phyloP scores from a whole-genome alignment of 148 eudicot species.

The Rhododendron ovatum region DNA sequence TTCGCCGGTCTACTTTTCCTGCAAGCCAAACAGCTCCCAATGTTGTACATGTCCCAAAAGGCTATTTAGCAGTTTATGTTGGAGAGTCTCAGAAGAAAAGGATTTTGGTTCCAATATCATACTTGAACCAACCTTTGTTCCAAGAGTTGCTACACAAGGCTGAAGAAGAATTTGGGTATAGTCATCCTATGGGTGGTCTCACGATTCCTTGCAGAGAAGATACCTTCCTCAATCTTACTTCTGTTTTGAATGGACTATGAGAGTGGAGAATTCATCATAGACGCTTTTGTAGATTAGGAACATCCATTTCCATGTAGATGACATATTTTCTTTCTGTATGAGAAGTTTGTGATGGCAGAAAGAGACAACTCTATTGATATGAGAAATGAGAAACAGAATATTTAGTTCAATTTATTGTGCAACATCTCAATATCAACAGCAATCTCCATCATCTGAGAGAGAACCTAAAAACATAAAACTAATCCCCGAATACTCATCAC shows the following conservation, averaged over 20 bases:
- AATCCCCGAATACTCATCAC: background rate
- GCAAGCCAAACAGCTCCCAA: conserved; percentile 1
- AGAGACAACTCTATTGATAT: background rate
- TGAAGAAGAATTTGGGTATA: conserved; percentile 47
- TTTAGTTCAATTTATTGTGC: background rate
- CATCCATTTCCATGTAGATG: background rate
- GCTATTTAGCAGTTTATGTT: conserved; percentile 50
- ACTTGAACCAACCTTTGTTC: conserved; percentile 22
- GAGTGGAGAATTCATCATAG: background rate
- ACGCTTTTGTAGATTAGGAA: background rate
- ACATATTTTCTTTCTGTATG: background rate
- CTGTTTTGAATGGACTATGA: background rate
- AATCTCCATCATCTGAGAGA: background rate
- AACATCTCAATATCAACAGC: background rate
- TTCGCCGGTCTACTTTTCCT: background rate
- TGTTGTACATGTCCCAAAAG: conserved; percentile 35
- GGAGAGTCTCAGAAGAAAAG: conserved; percentile 28
- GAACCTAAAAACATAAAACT: background rate
- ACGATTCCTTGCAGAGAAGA: conserved; percentile 19
- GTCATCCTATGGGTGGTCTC: conserved; percentile 52
- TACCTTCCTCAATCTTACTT: background rate
- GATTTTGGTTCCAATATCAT: conserved; percentile 21
- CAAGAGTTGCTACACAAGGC: conserved; percentile 22
- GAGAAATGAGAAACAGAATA: background rate
- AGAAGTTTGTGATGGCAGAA: background rate